A percentile compares a stretch with the other conserved stretches of the same genome.
Conservation (phyloP, 1,139 yeast species). For the Maudiozyma humilis region DNA sequence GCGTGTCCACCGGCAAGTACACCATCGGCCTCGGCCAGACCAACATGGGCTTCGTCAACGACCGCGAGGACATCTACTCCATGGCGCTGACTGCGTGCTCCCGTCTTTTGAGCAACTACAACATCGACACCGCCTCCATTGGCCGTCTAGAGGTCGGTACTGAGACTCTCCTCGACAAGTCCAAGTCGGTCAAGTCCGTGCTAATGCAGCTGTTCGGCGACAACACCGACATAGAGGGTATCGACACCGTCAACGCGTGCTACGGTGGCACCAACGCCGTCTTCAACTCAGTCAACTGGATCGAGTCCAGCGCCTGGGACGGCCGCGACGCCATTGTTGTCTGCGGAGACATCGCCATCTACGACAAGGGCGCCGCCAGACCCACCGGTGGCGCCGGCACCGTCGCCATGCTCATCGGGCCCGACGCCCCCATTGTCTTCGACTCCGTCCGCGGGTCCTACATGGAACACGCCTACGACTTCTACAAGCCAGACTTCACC, state of each 20-base stretch:
- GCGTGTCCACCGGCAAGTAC: constrained; percentile 88
- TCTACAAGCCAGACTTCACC: constrained; percentile 95
- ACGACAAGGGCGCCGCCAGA: constrained; percentile 95
- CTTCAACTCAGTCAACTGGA: constrained; percentile 90
- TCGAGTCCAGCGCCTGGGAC: constrained; percentile 95
- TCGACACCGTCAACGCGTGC: constrained; percentile 95
- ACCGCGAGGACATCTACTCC: constrained; percentile 94
- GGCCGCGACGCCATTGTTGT: constrained; percentile 97
- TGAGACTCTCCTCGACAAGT: constrained; percentile 92
- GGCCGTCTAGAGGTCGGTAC: constrained; percentile 99
- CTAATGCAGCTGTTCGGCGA: constrained; percentile 81
- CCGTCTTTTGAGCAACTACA: constrained; percentile 67
- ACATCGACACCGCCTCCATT: constrained; percentile 68
- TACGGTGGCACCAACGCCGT: constrained; percentile 98
- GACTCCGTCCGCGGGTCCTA: constrained; percentile 82
- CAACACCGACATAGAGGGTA: constrained; percentile 88
- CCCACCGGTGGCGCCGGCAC: constrained; percentile 99
- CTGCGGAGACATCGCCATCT: constrained; percentile 95
- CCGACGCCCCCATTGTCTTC: constrained; percentile 93
- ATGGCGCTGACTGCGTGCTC: constrained; percentile 77
- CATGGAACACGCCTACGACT: constrained; percentile 96
- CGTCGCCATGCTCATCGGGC: constrained; percentile 91
- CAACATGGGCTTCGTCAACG: constrained; percentile 94
- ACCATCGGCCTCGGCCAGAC: constrained; percentile 98
- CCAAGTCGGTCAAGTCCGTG: constrained; percentile 93